Evolutionary conservation across 805 yeast genomes (phyloP).

Genomic region (Nakazawaea siamensis): DNA sequence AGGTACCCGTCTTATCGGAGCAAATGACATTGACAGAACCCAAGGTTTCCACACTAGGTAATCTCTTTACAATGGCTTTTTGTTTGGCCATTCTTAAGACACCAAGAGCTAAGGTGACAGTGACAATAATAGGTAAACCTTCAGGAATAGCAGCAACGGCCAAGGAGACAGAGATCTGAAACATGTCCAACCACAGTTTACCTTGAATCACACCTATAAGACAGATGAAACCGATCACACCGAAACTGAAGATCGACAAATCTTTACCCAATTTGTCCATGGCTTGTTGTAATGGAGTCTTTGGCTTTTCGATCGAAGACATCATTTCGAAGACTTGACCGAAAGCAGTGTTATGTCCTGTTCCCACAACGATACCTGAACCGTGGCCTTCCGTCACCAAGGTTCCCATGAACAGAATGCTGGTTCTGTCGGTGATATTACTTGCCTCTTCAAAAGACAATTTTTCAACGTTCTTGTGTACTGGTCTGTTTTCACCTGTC

Average conservation of each 20-base stretch:
- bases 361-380: conserved; percentile 84
- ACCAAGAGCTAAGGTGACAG: conserved; percentile 94
- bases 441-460: conserved; percentile 30
- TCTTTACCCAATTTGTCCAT: conserved; percentile 96
- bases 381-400: conserved; percentile 96
- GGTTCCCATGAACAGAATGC: conserved; percentile 95
- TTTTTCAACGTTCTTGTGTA: conserved; percentile 49
- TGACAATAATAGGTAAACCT: conserved; percentile 95
- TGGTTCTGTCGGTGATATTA: conserved; percentile 60
- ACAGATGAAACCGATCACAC: conserved; percentile 86
- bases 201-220: conserved; percentile 87
- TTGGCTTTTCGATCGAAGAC: conserved; percentile 92
- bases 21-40: conserved; percentile 94
- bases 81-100: conserved; percentile 94
- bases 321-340: conserved; percentile 95
- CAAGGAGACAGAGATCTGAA: conserved; percentile 91
- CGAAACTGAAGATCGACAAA: conserved; percentile 75
- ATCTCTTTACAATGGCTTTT: conserved; percentile 86
- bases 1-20: conserved; percentile 85
- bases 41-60: conserved; percentile 92
- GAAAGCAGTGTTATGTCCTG: conserved; percentile 84
- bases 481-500: conserved; percentile 93
- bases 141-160: conserved; percentile 99
- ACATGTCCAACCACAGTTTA: conserved; percentile 94
- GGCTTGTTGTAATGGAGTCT: conserved; percentile 90